A percentile compares a stretch with the other conserved stretches of the same genome.
Evolutionary conservation across 768 basidiomycete species (phyloP).

Genomic region (Austroboletus festivus): DNA sequence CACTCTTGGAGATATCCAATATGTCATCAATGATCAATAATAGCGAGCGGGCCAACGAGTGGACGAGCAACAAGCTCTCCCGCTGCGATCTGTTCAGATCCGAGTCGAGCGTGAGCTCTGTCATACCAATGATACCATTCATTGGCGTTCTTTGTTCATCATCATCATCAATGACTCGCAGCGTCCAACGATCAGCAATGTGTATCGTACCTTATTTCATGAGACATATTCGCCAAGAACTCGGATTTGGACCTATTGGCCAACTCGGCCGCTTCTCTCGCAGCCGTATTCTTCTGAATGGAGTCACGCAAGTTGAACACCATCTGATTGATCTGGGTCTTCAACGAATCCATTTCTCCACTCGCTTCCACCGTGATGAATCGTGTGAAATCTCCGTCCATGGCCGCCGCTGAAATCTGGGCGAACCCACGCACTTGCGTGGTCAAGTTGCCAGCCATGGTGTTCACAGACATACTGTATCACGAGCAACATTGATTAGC

Average conservation of each 20-base stretch:
- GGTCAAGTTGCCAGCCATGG: constrained; percentile 95
- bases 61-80: constrained; percentile 93
- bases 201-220: constrained; percentile 84
- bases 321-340: constrained; percentile 99
- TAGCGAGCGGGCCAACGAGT: constrained; percentile 88
- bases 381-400: constrained; percentile 97
- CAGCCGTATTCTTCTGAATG: constrained; percentile 98
- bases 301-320: constrained; percentile 94
- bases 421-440: constrained; percentile 99
- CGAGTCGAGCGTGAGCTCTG: constrained; percentile 93
- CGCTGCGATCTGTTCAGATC: constrained; percentile 92
- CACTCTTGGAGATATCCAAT: constrained; percentile 99
- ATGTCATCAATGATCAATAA: constrained; percentile 98
- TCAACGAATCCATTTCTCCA: constrained; percentile 99
- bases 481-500: not conserved
- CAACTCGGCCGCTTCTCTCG: constrained; percentile 93
- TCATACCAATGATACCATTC: constrained; percentile 99
- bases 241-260: constrained; percentile 98
- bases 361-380: constrained; percentile 99
- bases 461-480: constrained; percentile 87
- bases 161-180: constrained; percentile 6
- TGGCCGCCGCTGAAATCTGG: constrained; percentile 96
- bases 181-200: not conserved
- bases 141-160: constrained; percentile 79
- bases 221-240: constrained; percentile 98